These are phyloP conservation scores for Anacardium occidentale DNA, from an alignment of 345 rosid species.

Conservation along the genomic window DNA sequence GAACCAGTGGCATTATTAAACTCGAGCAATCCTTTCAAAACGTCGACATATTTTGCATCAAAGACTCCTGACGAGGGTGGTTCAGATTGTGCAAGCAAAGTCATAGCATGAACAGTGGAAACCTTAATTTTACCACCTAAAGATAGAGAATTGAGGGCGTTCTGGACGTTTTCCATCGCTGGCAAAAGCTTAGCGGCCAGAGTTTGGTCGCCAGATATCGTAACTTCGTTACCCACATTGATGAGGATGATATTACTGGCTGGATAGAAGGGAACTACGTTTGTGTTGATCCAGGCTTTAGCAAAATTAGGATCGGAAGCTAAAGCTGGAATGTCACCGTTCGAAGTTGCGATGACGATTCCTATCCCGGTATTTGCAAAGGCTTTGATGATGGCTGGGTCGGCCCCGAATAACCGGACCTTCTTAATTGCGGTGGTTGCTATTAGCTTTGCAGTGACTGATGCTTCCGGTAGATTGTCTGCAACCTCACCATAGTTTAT, in stretches of 20 bases:
- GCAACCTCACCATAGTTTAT: constrained; percentile 83
- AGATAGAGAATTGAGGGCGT: constrained; percentile 58
- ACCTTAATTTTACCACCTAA: constrained; percentile 74
- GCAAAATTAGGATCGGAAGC: constrained; percentile 73
- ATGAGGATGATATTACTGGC: constrained; percentile 76
- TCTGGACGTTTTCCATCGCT: constrained; percentile 77
- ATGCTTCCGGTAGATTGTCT: constrained; percentile 76
- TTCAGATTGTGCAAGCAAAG: constrained; percentile 57
- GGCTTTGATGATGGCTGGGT: constrained; percentile 69
- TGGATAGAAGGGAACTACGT: constrained; percentile 72
- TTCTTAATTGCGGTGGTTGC: constrained; percentile 70
- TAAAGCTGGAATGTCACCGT: constrained; percentile 71
- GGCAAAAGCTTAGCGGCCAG: constrained; percentile 67
- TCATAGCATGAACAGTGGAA: constrained; percentile 80
- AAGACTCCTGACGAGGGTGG: constrained; percentile 78
- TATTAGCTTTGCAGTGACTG: constrained; percentile 70
- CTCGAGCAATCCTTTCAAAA: constrained; percentile 59
- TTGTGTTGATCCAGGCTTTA: constrained; percentile 57
- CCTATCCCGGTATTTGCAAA: constrained; percentile 77
- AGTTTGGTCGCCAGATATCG: constrained; percentile 43
- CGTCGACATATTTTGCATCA: constrained; percentile 44
- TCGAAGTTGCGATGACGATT: constrained; percentile 63
- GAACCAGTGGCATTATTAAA: constrained; percentile 72
- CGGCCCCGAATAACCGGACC: constrained; percentile 71
- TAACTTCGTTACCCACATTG: constrained; percentile 75